Evolutionary conservation across 2,329 filamentous ascomycete genomes (phyloP), one percentile per base, ranked within the genome.

Genomic region (Aureobasidium vineae): DNA sequence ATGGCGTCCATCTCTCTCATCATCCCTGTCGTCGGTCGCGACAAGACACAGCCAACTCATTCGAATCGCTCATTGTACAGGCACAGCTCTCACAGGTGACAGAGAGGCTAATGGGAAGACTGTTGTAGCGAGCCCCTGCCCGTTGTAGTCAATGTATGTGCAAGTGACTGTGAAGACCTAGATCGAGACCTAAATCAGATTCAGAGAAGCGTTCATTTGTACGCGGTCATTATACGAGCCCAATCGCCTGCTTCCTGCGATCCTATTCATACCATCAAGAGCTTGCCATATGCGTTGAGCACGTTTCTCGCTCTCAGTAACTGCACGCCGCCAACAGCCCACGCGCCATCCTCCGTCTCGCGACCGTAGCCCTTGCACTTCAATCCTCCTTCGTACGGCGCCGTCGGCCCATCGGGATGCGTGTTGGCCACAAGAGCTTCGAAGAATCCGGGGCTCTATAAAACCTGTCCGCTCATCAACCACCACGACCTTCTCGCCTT

Each of bases 391-490:
- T 49, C 38, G 38, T 38, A 54, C 33, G 15, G 40, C 19, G 33
- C 49, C 26, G 19, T 43, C 49, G 49, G 49, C 49, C 19, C 15
- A 43, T 43, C 33, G 61, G 61, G 28, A 64, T 64, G 61, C 36
- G 49, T 36, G 7, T 53, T 64, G 61, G 36, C 16, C 19, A 21
- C 28, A 28, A 52, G 16, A 41, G n/a, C 41, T 2, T 54, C 47
- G 49, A 64, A 36, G 26, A 63, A 63, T 63, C 60, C 43, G 45
- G 60, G 47, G 45, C 60, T 53, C 36, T 50, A 5, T 64, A 64
- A 64, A 53, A 43, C 43, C 43, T n/a, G 21, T 40, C 61, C 26
- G n/a, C 36, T n/a, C 36, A 38, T 16, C 49, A 56, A 43, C 31
- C 21, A 10, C 26, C 16, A 21, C 50, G 11, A 16, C 38, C 41